Conservation (phyloP, 306 rosid species). For the Ormosia emarginata region DNA sequence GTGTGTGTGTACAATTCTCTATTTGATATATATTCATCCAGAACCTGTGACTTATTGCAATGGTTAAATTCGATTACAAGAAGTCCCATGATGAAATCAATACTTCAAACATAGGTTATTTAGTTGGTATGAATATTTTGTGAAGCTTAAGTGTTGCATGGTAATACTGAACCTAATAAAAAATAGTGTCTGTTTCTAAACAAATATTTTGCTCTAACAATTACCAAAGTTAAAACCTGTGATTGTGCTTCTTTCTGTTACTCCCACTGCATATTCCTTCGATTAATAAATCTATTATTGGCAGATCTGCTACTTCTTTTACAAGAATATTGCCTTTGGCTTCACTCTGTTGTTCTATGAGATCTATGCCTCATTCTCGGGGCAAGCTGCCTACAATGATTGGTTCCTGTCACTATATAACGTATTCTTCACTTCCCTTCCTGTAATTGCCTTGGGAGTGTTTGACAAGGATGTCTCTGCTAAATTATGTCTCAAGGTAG, state of each 20-base stretch:
- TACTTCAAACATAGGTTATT: background rate
- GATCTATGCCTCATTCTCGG: slow-evolving; percentile 83
- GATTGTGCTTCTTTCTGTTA: slow-evolving; percentile 14
- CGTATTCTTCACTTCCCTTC: slow-evolving; percentile 97
- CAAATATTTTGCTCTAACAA: background rate
- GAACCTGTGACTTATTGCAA: background rate
- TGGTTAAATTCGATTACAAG: background rate
- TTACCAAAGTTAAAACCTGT: background rate
- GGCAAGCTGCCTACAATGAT: slow-evolving; percentile 83
- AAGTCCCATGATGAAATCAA: background rate
- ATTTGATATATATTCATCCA: background rate
- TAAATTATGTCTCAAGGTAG: slow-evolving; percentile 77
- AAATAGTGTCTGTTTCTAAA: background rate
- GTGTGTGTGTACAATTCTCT: background rate
- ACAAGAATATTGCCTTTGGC: slow-evolving; percentile 91
- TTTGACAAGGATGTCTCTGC: slow-evolving; percentile 91
- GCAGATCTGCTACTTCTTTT: slow-evolving; percentile 96
- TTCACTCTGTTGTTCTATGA: slow-evolving; percentile 84
- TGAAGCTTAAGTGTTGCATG: background rate
- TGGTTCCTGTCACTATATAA: slow-evolving; percentile 86
- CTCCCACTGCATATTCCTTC: background rate
- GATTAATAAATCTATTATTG: background rate
- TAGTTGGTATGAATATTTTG: background rate
- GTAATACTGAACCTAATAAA: background rate
- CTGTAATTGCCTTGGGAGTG: slow-evolving; percentile 94